Conservation (phyloP, 2,329 filamentous ascomycete genomes). For the Helotiales sp. region DNA sequence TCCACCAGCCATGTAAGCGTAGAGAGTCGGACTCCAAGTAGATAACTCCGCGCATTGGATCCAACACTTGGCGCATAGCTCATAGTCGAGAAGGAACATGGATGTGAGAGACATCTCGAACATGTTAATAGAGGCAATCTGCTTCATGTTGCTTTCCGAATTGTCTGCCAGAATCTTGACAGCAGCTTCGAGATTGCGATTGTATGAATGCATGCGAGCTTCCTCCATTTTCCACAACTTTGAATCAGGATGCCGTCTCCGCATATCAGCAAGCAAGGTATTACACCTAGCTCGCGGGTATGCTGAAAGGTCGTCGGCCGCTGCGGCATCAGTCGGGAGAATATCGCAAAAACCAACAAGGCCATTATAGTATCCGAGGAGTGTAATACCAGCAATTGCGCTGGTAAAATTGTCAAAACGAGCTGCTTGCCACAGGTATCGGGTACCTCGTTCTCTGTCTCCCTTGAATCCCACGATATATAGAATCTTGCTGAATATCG, state of each 20-base stretch:
- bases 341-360: conserved; percentile 88
- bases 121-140: conserved; percentile 79
- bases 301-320: conserved; percentile 58
- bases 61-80: conserved; percentile 72
- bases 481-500: conserved; percentile 82
- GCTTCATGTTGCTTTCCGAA: conserved; percentile 73
- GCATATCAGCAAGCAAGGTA: conserved; percentile 71
- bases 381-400: conserved; percentile 79
- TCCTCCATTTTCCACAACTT: conserved; percentile 88
- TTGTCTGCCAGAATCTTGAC: conserved; percentile 63
- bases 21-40: conserved; percentile 86
- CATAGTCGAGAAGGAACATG: conserved; percentile 79
- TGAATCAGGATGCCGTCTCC: conserved; percentile 74
- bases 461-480: conserved; percentile 90
- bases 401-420: conserved; percentile 87
- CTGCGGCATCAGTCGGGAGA: conserved; percentile 62
- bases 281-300: conserved; percentile 71
- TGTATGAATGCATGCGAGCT: conserved; percentile 70
- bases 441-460: conserved; percentile 78
- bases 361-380: conserved; percentile 87
- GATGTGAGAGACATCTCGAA: conserved; percentile 81
- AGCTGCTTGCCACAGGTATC: conserved; percentile 88
- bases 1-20: conserved; percentile 83
- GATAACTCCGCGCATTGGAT: conserved; percentile 75
- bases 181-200: conserved; percentile 65